Evolutionary conservation across 768 basidiomycete species (phyloP).

Genomic region (Russula vinacea): DNA sequence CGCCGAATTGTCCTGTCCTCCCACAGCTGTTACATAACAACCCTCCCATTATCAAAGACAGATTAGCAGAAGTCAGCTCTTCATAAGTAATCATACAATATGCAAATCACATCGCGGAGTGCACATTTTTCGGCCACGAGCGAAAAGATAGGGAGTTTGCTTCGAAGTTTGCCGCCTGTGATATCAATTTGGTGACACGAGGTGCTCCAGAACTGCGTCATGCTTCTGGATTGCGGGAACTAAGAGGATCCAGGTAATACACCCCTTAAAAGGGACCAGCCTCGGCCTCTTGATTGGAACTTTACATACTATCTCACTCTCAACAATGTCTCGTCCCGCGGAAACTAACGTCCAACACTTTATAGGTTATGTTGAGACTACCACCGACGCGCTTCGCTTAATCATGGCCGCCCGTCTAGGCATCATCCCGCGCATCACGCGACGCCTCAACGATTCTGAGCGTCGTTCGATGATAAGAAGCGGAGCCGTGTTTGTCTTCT

Average conservation of each 20-base stretch:
- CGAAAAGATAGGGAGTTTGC: constrained; percentile 20
- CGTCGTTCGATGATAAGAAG: constrained; percentile 50
- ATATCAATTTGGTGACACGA: constrained; percentile 18
- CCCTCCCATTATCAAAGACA: constrained; percentile 13
- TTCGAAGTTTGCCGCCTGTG: constrained; percentile 18
- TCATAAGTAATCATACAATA: constrained; percentile 14
- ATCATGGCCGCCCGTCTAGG: constrained; percentile 81
- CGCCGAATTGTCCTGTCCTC: constrained; percentile 19
- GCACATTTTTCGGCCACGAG: constrained; percentile 18
- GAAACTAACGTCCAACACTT: constrained; percentile 50
- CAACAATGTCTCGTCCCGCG: constrained; percentile 22
- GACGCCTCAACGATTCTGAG: constrained; percentile 81
- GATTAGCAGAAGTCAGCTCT: constrained; percentile 4
- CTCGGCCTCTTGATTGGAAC: constrained; percentile 21
- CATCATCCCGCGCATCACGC: constrained; percentile 76
- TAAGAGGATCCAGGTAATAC: constrained; percentile 22
- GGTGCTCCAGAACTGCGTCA: constrained; percentile 23
- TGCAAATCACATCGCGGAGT: constrained; percentile 20
- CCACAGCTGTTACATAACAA: constrained; percentile 25
- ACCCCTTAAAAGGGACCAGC: constrained; percentile 27
- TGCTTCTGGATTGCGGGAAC: constrained; percentile 23
- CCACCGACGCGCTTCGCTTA: constrained; percentile 74
- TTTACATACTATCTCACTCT: constrained; percentile 21
- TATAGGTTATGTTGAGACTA: constrained; percentile 77
- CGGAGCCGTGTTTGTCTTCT: constrained; percentile 81